A percentile compares a stretch with the other conserved stretches of the same genome.
Conservation (phyloP, 148 eudicot species). For the Heliosperma pusillum region DNA sequence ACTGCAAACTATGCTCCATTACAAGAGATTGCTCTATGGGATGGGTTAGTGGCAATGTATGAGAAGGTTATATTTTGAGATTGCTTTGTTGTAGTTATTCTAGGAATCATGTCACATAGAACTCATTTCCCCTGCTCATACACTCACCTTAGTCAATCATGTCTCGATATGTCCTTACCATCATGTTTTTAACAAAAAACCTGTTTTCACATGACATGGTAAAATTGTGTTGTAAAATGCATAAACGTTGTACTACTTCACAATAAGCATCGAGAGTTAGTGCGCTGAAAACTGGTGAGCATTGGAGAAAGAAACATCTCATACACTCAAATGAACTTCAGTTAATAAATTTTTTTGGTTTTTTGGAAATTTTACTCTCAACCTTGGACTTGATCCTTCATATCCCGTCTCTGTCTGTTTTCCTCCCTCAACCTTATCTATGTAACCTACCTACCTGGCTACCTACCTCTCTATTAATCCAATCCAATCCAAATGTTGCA, state of each 20-base stretch:
- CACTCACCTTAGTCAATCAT: too few relatives aligned
- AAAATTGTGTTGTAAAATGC: too few relatives aligned
- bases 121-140: background rate
- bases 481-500: background rate
- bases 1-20: slow-evolving; percentile 95
- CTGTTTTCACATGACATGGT: too few relatives aligned
- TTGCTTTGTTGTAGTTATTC: background rate
- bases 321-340: background rate
- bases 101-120: background rate
- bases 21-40: slow-evolving; percentile 95
- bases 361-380: too few relatives aligned
- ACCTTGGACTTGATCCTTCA: background rate
- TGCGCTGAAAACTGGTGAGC: too few relatives aligned
- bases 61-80: slow-evolving; percentile 63
- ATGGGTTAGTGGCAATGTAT: slow-evolving; percentile 97
- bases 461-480: background rate
- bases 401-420: background rate
- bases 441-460: background rate
- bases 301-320: too few relatives aligned
- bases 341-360: too few relatives aligned
- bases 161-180: too few relatives aligned
- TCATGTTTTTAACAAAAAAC: too few relatives aligned
- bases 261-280: background rate
- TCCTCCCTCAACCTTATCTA: background rate
- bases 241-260: background rate